Evolutionary conservation across 345 rosid genomes (phyloP), one percentile per base, ranked within the genome.

Genomic region (Capsella bursapastoris): DNA sequence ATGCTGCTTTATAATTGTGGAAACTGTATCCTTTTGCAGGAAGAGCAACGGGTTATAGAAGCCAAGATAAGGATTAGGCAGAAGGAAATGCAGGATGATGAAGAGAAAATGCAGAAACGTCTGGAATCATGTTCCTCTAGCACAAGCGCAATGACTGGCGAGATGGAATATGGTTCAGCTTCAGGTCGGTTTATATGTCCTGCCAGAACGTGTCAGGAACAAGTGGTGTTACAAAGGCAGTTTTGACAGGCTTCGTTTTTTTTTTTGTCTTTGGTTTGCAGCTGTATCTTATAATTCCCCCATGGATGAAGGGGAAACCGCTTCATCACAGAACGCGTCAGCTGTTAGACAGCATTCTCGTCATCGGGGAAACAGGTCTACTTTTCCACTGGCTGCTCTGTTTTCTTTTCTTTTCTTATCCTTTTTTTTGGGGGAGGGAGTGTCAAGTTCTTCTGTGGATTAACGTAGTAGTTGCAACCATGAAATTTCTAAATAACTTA

Each of bases 21-120:
- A 8, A 18, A 32, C n/a, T 57, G 45, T 52, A 50, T 66, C 8
- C 29, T 43, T 75, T 37, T 72, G 35, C 70, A 96, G 99, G 99
- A 96, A 86, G 99, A 96, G 72, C 98, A 96, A 66, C 89, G 88
- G 28, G 99, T 96, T 8, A 88, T 96, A 79, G 99, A 96, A 88
- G 98, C 99, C 48, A 85, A 90, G 81, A 90, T 92, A 66, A 86
- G 98, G 80, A 88, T 92, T 75, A 86, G 91, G 62, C 94, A 87
- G 79, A 89, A 87, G 71, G 97, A 92, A 81, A 84, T 92, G 78
- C 90, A 84, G 71, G 98, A 92, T 73, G 96, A 92, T 14, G 95
- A 92, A 81, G 93, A 89, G 79, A 85, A 86, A 83, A 83, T 86
- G 84, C 97, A 86, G 79, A 92, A 82, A 83, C 89, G 90, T 74